These are phyloP conservation scores for Blastobotrys chiropterorum DNA, from an alignment of 805 yeast species.

Conservation along the genomic window DNA sequence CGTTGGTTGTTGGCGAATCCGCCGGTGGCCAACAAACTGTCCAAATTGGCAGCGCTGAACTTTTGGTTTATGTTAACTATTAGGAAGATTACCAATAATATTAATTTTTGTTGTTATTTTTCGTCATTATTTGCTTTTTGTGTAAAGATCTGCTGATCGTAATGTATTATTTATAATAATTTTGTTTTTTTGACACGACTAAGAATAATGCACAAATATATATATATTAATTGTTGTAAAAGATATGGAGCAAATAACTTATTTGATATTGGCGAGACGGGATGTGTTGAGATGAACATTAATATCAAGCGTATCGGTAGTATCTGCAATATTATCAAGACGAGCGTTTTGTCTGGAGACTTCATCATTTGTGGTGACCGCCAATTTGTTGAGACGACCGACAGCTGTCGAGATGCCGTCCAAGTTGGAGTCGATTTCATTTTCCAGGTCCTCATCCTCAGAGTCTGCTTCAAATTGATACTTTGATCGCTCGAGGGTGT, in stretches of 20 bases:
- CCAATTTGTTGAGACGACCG: slow-evolving; percentile 63
- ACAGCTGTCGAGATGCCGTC: slow-evolving; percentile 70
- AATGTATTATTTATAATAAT: background rate
- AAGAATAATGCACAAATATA: background rate
- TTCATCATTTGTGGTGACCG: slow-evolving; percentile 68
- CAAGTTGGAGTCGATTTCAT: slow-evolving; percentile 76
- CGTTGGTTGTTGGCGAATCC: slow-evolving; percentile 29
- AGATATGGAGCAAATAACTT: slow-evolving; percentile 1
- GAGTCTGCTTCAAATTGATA: slow-evolving; percentile 85
- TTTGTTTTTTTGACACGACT: background rate
- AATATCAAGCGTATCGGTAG: slow-evolving; percentile 78
- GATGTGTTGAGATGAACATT: slow-evolving; percentile 73
- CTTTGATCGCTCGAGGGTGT: slow-evolving; percentile 45
- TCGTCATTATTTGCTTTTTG: background rate
- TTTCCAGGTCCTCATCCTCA: slow-evolving; percentile 90
- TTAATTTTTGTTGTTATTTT: background rate
- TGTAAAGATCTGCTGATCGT: background rate
- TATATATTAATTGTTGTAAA: slow-evolving; percentile 2
- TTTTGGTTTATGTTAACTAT: slow-evolving; percentile 9
- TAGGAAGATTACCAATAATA: background rate
- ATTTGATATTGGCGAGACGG: slow-evolving; percentile 43
- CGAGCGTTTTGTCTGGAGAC: slow-evolving; percentile 72
- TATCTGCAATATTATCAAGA: slow-evolving; percentile 69
- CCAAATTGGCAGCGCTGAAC: slow-evolving; percentile 12
- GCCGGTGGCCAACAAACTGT: slow-evolving; percentile 11